Evolutionary conservation across 345 rosid species (phyloP).

Genomic region (Ricinus communis): DNA sequence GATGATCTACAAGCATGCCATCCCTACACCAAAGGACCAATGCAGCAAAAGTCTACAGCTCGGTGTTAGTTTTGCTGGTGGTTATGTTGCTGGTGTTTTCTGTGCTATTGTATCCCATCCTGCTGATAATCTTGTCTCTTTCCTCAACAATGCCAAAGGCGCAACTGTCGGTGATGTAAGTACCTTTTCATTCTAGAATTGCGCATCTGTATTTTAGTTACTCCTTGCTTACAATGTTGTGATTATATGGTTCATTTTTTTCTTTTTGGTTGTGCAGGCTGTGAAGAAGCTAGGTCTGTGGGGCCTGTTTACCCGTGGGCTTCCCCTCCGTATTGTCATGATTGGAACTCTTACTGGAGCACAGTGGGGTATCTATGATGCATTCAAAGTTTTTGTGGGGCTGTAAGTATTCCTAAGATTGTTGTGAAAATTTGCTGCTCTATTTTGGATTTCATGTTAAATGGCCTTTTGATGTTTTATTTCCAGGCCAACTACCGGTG

Average conservation of each 20-base stretch:
- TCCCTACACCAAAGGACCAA: conserved; percentile 79
- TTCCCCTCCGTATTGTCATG: conserved; percentile 97
- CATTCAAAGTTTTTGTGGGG: conserved; percentile 97
- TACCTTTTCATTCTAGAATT: background rate
- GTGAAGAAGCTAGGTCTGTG: conserved; percentile 85
- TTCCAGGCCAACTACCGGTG: conserved; percentile 96
- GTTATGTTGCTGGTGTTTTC: conserved; percentile 87
- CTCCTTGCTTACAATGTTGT: background rate
- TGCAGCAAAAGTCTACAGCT: conserved; percentile 89
- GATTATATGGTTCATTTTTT: background rate
- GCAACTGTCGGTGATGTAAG: conserved; percentile 97
- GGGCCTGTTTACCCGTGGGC: conserved; percentile 98
- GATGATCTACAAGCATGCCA: conserved; percentile 76
- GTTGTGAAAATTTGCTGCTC: background rate
- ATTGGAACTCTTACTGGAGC: conserved; percentile 97
- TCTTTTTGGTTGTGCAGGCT: conserved; percentile 50
- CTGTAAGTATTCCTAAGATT: conserved; percentile 55
- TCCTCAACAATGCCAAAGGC: conserved; percentile 97
- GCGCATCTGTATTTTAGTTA: background rate
- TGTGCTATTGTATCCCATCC: conserved; percentile 93
- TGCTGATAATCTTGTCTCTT: conserved; percentile 93
- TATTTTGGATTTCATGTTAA: background rate
- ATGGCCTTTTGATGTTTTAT: conserved; percentile 1
- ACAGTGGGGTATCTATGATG: conserved; percentile 96
- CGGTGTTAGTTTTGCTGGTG: conserved; percentile 92